These are phyloP conservation scores for Suillus brevipes DNA, from an alignment of 768 basidiomycete species.

Conservation along the genomic window DNA sequence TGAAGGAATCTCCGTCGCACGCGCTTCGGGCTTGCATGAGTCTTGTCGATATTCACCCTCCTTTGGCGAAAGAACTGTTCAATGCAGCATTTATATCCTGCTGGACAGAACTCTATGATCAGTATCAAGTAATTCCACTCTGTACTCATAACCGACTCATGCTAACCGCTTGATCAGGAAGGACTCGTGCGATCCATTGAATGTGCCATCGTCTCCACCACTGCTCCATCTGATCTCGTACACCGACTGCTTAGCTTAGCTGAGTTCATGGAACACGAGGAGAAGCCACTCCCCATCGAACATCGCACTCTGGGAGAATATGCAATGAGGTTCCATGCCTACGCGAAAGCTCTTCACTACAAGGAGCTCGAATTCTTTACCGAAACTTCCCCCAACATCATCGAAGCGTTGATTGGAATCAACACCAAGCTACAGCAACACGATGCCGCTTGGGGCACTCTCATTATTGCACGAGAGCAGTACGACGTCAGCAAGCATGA, in stretches of 20 bases:
- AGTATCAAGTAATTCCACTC: constrained; percentile 73
- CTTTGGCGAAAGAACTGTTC: constrained; percentile 91
- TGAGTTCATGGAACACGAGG: constrained; percentile 99
- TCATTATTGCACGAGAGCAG: constrained; percentile 85
- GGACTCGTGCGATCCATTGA: constrained; percentile 92
- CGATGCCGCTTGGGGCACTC: constrained; percentile 97
- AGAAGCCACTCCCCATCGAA: constrained; percentile 92
- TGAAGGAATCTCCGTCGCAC: constrained; percentile 98
- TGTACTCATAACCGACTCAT: neutral
- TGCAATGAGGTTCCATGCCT: constrained; percentile 90
- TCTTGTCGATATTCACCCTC: constrained; percentile 87
- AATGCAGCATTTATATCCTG: constrained; percentile 98
- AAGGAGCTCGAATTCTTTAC: constrained; percentile 97
- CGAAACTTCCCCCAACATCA: constrained; percentile 85
- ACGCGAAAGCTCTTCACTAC: constrained; percentile 97
- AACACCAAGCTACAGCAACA: constrained; percentile 96
- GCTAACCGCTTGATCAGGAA: constrained; percentile 55
- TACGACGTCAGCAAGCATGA: constrained; percentile 93
- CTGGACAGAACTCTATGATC: constrained; percentile 94
- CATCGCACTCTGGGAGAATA: constrained; percentile 92
- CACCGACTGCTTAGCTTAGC: constrained; percentile 90
- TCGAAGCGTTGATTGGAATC: constrained; percentile 93
- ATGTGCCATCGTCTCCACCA: constrained; percentile 73
- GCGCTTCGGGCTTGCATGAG: constrained; percentile 97
- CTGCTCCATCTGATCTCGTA: constrained; percentile 83